A percentile compares a stretch with the other conserved stretches of the same genome.
These are phyloP conservation scores for Neospora caninum DNA, from an alignment of 169 alveolate genomes.

Conservation along the genomic window DNA sequence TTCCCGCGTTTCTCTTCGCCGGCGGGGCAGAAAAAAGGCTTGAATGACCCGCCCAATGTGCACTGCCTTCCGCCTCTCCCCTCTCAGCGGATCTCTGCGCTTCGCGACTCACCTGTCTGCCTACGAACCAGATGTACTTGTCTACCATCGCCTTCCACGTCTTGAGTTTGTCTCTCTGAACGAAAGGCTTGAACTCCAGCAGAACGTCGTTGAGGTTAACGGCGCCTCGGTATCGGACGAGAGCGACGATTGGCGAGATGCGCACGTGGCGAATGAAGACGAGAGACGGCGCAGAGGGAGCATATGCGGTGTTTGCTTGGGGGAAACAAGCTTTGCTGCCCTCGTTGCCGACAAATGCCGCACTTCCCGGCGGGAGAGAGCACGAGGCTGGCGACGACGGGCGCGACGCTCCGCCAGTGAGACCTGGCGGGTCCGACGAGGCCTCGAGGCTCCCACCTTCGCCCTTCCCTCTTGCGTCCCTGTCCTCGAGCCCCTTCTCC, in stretches of 20 bases:
- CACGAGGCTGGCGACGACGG: background rate
- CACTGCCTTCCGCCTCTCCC: too few species aligned
- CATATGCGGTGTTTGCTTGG: background rate
- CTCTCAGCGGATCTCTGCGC: background rate
- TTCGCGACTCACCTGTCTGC: slow-evolving; percentile 50
- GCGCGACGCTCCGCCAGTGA: background rate
- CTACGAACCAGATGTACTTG: slow-evolving; percentile 65
- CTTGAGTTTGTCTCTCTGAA: slow-evolving; percentile 46
- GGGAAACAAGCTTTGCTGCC: background rate
- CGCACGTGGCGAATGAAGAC: slow-evolving; percentile 59
- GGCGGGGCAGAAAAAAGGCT: too few species aligned
- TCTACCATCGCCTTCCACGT: slow-evolving; percentile 54
- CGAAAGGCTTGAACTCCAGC: slow-evolving; percentile 60
- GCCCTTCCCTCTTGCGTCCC: background rate
- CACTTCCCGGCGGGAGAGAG: background rate
- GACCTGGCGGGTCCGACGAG: background rate
- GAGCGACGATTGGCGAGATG: slow-evolving; percentile 61
- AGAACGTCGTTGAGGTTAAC: slow-evolving; percentile 49
- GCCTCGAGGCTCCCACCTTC: background rate
- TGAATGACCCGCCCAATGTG: too few species aligned
- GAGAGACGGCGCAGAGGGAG: slow-evolving; percentile 7
- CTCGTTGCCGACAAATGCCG: background rate
- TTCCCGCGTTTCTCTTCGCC: too few species aligned
- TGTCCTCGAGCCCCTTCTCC: background rate
- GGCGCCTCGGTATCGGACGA: slow-evolving; percentile 62